phyloP scores from a whole-genome alignment of 2,329 filamentous ascomycete genomes.

The Verticillium longisporum region DNA sequence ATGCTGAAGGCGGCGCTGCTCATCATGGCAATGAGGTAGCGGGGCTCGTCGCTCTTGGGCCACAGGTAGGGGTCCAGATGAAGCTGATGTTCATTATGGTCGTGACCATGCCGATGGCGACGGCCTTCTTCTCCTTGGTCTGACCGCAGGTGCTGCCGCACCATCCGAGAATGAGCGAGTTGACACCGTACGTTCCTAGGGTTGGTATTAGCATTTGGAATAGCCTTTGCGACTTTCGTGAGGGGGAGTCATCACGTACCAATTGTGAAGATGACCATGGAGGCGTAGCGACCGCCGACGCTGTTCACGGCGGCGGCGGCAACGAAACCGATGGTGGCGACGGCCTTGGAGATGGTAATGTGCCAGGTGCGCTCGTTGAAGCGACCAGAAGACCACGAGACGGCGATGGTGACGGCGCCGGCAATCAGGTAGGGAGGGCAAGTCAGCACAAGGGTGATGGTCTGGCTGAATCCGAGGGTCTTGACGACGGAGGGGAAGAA shows the following conservation, averaged over 20 bases:
- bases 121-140: conserved; percentile 36
- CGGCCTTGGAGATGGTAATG: conserved; percentile 29
- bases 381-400: conserved; percentile 25
- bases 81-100: conserved; percentile 20
- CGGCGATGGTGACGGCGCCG: conserved; percentile 16
- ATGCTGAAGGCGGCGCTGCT: conserved; percentile 24
- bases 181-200: conserved; percentile 23
- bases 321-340: conserved; percentile 31
- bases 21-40: conserved; percentile 30
- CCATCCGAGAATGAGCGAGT: conserved; percentile 28
- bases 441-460: conserved; percentile 42
- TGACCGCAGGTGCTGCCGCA: conserved; percentile 30
- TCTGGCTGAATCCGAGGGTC: conserved; percentile 37
- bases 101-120: conserved; percentile 22
- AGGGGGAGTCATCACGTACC: neutral
- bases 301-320: conserved; percentile 16
- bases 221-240: too few species aligned
- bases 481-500: conserved; percentile 33
- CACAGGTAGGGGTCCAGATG: conserved; percentile 35
- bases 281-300: conserved; percentile 17
- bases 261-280: conserved; percentile 24
- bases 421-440: conserved; percentile 23
- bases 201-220: too few species aligned
- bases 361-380: conserved; percentile 37
- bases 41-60: conserved; percentile 27